These are phyloP conservation scores for Alternaria consortialis DNA, from an alignment of 2,329 filamentous ascomycete genomes.

Conservation along the genomic window DNA sequence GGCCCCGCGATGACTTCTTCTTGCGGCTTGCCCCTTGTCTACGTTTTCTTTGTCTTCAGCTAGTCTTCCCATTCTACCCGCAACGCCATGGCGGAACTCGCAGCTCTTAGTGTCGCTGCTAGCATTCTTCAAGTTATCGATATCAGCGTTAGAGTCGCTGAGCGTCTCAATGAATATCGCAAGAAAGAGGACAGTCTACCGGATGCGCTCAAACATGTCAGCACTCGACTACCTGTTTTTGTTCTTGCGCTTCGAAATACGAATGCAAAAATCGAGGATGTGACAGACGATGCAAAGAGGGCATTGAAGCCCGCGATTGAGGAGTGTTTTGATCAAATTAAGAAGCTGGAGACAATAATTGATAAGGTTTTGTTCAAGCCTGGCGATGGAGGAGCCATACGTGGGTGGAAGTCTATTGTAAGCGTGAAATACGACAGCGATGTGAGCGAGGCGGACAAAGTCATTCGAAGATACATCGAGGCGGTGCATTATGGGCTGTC, in stretches of 20 bases:
- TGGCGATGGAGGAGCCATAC: constrained; percentile 13
- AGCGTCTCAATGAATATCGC: constrained; percentile 23
- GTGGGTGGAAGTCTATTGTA: constrained; percentile 16
- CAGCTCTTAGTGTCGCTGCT: constrained; percentile 19
- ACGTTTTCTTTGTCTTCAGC: not conserved
- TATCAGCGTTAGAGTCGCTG: constrained; percentile 14
- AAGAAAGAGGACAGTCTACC: constrained; percentile 16
- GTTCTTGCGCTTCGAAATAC: not conserved
- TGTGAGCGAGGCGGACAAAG: constrained; percentile 12
- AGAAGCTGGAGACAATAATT: constrained; percentile 16
- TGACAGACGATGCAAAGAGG: constrained; percentile 11
- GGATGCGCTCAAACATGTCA: constrained; percentile 12
- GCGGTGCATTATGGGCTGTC: constrained; percentile 21
- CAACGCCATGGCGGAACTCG: constrained; percentile 30
- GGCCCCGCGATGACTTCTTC: not conserved
- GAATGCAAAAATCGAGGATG: constrained; percentile 3
- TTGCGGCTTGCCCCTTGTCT: constrained; percentile 2
- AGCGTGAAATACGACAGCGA: constrained; percentile 24
- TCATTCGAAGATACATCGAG: not conserved
- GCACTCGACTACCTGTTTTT: not conserved
- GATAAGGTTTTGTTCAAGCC: constrained; percentile 15
- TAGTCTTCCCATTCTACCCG: not conserved
- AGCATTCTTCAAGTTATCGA: constrained; percentile 29
- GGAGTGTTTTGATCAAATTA: constrained; percentile 20
- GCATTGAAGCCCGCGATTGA: constrained; percentile 20